Evolutionary conservation across 345 rosid species (phyloP).

Genomic region (Erucastrum elatum): DNA sequence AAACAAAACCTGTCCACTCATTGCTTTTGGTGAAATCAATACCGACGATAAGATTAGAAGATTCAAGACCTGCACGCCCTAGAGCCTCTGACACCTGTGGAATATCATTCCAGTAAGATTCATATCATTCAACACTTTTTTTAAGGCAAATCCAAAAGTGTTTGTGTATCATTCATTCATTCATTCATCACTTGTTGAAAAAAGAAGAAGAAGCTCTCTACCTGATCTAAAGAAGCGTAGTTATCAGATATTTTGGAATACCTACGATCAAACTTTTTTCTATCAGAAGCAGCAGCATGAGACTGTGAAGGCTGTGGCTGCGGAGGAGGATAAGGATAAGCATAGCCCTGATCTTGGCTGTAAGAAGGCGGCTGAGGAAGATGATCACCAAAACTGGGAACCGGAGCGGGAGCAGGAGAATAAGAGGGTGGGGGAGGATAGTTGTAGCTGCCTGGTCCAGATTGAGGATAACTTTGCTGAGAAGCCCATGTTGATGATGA

Average conservation of each 20-base stretch:
- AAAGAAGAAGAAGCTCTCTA: slow-evolving; percentile 22
- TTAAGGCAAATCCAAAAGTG: background rate
- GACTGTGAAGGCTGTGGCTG: slow-evolving; percentile 34
- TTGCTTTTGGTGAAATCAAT: slow-evolving; percentile 98
- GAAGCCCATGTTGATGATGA: slow-evolving; percentile 54
- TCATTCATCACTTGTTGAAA: background rate
- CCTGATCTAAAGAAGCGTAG: slow-evolving; percentile 80
- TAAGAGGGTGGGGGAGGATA: slow-evolving; percentile 41
- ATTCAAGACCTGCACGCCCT: slow-evolving; percentile 84
- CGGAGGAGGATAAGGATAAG: slow-evolving; percentile 28
- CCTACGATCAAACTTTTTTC: slow-evolving; percentile 65
- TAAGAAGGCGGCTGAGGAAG: slow-evolving; percentile 26
- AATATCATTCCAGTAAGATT: background rate
- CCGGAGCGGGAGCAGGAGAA: slow-evolving; percentile 10
- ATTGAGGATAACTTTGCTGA: slow-evolving; percentile 41
- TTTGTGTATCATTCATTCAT: background rate
- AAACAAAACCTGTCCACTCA: slow-evolving; percentile 83
- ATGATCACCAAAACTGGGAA: slow-evolving; percentile 11
- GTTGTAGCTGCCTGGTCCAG: slow-evolving; percentile 50
- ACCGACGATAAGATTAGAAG: slow-evolving; percentile 96
- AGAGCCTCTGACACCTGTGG: slow-evolving; percentile 77
- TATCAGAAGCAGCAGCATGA: slow-evolving; percentile 19
- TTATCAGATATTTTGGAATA: slow-evolving; percentile 82
- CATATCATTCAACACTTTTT: background rate
- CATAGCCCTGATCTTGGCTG: slow-evolving; percentile 28